Conservation (phyloP, 1,284 basidiomycete species). For the Sporisorium scitamineum region DNA sequence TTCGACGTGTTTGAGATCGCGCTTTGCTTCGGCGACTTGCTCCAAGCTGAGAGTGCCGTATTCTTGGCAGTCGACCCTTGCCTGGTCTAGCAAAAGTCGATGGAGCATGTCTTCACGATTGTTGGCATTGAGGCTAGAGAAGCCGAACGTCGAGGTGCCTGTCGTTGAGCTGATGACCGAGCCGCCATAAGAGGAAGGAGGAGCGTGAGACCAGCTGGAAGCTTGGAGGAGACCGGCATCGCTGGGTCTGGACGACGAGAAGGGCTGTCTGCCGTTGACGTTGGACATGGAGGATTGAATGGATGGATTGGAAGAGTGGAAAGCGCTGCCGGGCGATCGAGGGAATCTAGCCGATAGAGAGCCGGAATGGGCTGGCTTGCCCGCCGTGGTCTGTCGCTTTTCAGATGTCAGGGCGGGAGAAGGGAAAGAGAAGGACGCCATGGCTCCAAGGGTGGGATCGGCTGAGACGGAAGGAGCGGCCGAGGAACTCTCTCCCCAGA, state of each 20-base stretch:
- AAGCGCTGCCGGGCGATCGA: slow-evolving; percentile 18
- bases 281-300: slow-evolving; percentile 37
- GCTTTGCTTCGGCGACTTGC: slow-evolving; percentile 51
- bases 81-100: slow-evolving; percentile 48
- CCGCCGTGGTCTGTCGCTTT: not conserved
- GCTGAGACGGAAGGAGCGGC: not conserved
- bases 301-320: slow-evolving; percentile 35
- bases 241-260: slow-evolving; percentile 11
- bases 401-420: slow-evolving; percentile 15
- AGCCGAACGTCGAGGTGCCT: slow-evolving; percentile 21
- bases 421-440: slow-evolving; percentile 39
- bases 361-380: not conserved
- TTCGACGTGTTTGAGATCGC: slow-evolving; percentile 54
- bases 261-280: slow-evolving; percentile 1
- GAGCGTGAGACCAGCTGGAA: slow-evolving; percentile 34
- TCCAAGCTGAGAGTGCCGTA: slow-evolving; percentile 52
- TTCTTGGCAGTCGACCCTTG: slow-evolving; percentile 52
- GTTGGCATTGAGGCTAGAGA: slow-evolving; percentile 22
- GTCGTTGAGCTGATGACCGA: slow-evolving; percentile 34
- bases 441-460: slow-evolving; percentile 14
- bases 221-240: slow-evolving; percentile 36
- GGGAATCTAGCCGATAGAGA: slow-evolving; percentile 18
- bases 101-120: slow-evolving; percentile 49
- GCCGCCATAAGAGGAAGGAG: slow-evolving; percentile 45
- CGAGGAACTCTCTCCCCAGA: slow-evolving; percentile 41